phyloP scores from a whole-genome alignment of 2,329 filamentous ascomycete genomes.

The Pseudopyrenochaeta lycopersici region DNA sequence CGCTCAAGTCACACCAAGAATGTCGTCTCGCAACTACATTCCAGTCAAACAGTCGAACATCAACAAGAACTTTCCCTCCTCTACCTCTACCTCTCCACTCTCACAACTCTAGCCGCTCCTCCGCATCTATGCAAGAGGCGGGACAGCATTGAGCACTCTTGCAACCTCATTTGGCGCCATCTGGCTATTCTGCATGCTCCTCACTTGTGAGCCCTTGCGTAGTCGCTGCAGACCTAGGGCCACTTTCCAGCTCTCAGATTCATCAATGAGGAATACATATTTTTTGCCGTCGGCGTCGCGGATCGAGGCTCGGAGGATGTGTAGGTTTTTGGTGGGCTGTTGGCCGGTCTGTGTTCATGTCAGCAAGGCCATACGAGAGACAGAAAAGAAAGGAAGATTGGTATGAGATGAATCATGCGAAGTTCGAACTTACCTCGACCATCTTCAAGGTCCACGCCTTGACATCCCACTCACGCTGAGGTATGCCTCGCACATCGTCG shows the following conservation, averaged over 20 bases:
- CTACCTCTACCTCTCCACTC: not conserved
- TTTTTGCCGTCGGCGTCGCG: constrained; percentile 68
- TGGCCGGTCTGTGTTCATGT: constrained; percentile 50
- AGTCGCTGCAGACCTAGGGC: constrained; percentile 66
- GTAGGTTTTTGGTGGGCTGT: constrained; percentile 54
- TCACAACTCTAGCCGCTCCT: not conserved
- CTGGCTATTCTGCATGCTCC: constrained; percentile 62
- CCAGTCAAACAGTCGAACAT: not conserved
- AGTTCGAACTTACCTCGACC: constrained; percentile 67
- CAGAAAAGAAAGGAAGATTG: constrained; percentile 4
- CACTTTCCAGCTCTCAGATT: constrained; percentile 70
- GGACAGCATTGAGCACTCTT: constrained; percentile 46
- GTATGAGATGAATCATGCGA: not conserved
- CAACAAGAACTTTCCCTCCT: not conserved
- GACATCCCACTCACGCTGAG: constrained; percentile 98
- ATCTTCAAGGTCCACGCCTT: constrained; percentile 97
- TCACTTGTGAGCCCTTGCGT: constrained; percentile 64
- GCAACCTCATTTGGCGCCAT: constrained; percentile 58
- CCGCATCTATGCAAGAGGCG: constrained; percentile 23
- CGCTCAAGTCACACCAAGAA: not conserved
- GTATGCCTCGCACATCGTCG: constrained; percentile 88
- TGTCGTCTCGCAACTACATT: constrained; percentile 1
- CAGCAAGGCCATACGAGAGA: constrained; percentile 10
- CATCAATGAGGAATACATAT: constrained; percentile 68
- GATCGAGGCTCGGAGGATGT: constrained; percentile 66